Evolutionary conservation across 495 filamentous ascomycete species (phyloP).

Genomic region (Penicillium cataractarum): DNA sequence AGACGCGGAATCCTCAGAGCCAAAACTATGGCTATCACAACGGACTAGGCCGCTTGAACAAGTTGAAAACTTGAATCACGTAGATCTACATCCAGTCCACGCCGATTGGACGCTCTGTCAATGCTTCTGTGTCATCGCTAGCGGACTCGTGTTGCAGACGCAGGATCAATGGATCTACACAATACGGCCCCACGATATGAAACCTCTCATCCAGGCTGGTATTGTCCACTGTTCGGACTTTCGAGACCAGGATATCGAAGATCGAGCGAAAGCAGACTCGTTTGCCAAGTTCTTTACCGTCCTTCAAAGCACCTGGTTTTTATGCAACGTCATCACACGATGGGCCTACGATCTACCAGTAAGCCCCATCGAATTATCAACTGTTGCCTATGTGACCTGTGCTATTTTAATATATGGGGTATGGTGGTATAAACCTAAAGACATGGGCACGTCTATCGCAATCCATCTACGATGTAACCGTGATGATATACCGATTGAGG

Average conservation of each 20-base stretch:
- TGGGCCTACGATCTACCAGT: background rate
- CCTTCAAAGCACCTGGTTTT: slow-evolving; percentile 11
- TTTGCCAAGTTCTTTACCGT: slow-evolving; percentile 13
- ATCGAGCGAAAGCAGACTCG: slow-evolving; percentile 17
- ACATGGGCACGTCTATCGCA: slow-evolving; percentile 6
- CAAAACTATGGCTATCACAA: slow-evolving; percentile 6
- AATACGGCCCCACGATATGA: background rate
- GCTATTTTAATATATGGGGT: slow-evolving; percentile 1
- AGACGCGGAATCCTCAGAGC: background rate
- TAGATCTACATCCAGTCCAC: background rate
- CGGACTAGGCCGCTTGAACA: background rate
- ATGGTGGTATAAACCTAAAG: slow-evolving; percentile 8
- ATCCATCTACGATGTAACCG: slow-evolving; percentile 3
- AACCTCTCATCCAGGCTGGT: slow-evolving; percentile 12
- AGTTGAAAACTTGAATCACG: background rate
- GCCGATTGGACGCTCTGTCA: slow-evolving; percentile 12
- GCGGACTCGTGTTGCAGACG: slow-evolving; percentile 14
- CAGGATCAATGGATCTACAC: slow-evolving; percentile 16
- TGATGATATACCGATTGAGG: background rate
- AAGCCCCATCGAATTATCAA: slow-evolving; percentile 3
- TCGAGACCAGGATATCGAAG: slow-evolving; percentile 12
- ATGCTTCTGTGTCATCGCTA: slow-evolving; percentile 10
- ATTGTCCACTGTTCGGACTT: slow-evolving; percentile 7
- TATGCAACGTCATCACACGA: slow-evolving; percentile 1
- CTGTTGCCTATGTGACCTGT: slow-evolving; percentile 6